Evolutionary conservation across 768 basidiomycete genomes (phyloP), one percentile per base, ranked within the genome.

Genomic region (Kwoniella bestiolae): DNA sequence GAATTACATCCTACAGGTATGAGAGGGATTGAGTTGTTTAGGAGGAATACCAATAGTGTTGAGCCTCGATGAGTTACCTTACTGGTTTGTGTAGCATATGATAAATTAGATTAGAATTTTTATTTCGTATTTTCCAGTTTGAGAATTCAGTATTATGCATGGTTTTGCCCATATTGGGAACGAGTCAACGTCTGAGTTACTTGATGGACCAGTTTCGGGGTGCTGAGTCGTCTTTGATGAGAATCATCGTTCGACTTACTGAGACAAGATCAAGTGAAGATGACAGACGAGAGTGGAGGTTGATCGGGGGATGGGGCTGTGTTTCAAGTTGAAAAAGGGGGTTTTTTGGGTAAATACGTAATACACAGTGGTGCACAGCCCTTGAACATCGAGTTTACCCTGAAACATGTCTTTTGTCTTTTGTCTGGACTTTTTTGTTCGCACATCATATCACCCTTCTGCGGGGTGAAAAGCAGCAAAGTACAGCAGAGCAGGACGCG

Each of bases 1-100:
- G 51, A 65, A 26, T 26, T 65, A 11, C 60, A 61, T 29, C 60
- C 49, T 49, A 31, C 46, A 31, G 23, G 52, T 14, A 46, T 44
- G 35, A 28, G 31, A 31, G 60, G 60, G 31, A 38, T 47, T 12
- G 34, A 61, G 14, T 45, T 59, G 18, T 45, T 45, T 21, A 59
- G 57, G 49, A 45, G 57, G 44, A 47, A 47, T 35, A 49, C 47
- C 26, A 28, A 25, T n/a, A 63, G 62, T 56, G 55, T 63, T 44
- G 62, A 63, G 46, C 62, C 62, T 63, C 62, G 29, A 44, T 46
- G 45, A 46, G 26, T 11, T 41, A 41, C 12, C 12, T 9, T 49
- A 23, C n/a, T 29, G 26, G 16, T 16, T 23, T 44, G 57, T 58
- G 57, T 58, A 58, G 57, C 57, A 58, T 58, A 57, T 12, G 21